Percentiles rank a stretch among this genome's conserved stretches.
These are phyloP conservation scores for Guillardia theta DNA, from an alignment of 78 protist genomes.

Conservation along the genomic window DNA sequence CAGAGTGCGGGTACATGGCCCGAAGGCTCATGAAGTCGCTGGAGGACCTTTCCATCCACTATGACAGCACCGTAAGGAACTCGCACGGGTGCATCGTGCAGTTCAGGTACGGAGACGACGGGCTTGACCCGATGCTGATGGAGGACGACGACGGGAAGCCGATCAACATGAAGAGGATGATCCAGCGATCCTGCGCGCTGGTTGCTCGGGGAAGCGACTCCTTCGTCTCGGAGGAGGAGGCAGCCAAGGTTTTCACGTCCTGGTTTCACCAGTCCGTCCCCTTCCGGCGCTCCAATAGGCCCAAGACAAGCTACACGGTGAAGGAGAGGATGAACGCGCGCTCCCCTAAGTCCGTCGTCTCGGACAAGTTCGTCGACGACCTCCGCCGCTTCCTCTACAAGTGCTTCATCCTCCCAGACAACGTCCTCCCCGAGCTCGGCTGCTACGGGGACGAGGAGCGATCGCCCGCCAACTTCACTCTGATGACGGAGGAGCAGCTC, in stretches of 20 bases:
- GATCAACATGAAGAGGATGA: background rate
- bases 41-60: conserved; percentile 90
- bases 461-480: no score
- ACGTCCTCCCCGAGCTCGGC: background rate
- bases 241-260: no score
- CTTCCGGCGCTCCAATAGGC: no score
- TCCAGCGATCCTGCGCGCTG: background rate
- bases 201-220: no score
- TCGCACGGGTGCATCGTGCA: conserved; percentile 73
- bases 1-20: conserved; percentile 97
- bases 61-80: conserved; percentile 93
- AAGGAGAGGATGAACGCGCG: background rate
- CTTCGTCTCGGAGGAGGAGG: background rate
- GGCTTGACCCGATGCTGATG: conserved; percentile 82
- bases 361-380: background rate
- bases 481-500: background rate
- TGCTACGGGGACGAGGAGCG: no score
- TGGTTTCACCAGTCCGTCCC: no score
- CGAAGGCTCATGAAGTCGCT: conserved; percentile 69
- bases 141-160: conserved; percentile 34
- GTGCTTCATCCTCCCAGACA: background rate
- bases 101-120: conserved; percentile 98
- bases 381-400: background rate
- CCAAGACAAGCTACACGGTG: background rate
- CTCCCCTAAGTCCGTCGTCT: background rate